Conservation (phyloP, 1,284 basidiomycete species). For the Malassezia cuniculi region DNA sequence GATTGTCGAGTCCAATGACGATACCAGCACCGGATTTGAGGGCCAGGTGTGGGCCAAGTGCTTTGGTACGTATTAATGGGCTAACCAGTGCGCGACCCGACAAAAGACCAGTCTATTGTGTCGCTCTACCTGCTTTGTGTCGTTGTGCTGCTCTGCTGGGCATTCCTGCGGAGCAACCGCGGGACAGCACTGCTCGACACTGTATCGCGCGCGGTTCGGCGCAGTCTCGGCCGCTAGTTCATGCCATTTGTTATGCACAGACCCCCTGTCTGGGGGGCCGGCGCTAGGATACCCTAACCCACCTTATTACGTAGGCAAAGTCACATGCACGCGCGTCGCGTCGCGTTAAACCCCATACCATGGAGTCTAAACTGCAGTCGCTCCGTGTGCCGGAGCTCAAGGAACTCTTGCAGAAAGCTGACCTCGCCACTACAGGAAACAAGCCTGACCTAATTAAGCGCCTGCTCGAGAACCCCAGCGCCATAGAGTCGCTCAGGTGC, state of each 20-base stretch:
- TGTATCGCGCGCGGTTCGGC: too few species aligned
- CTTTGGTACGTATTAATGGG: conserved; percentile 14
- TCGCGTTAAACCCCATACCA: conserved; percentile 4
- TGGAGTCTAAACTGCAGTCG: conserved; percentile 33
- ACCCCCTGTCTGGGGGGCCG: too few species aligned
- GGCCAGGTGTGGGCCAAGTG: conserved; percentile 45
- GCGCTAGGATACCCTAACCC: too few species aligned
- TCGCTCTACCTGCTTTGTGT: conserved; percentile 30
- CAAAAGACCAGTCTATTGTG: conserved; percentile 38
- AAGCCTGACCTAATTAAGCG: conserved; percentile 37
- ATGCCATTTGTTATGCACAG: too few species aligned
- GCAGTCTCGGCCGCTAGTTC: too few species aligned
- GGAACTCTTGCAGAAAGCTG: conserved; percentile 21
- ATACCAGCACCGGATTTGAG: conserved; percentile 43
- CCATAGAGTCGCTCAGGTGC: conserved; percentile 16
- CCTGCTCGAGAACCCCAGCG: conserved; percentile 33
- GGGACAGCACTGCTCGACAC: not conserved
- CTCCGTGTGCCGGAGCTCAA: conserved; percentile 40
- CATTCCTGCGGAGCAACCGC: conserved; percentile 1
- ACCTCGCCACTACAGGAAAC: conserved; percentile 26
- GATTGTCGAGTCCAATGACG: conserved; percentile 32
- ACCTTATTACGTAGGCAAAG: not conserved
- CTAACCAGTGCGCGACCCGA: conserved; percentile 31
- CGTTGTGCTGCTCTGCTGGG: conserved; percentile 13
- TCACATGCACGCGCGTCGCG: conserved; percentile 2